phyloP scores from a whole-genome alignment of 805 yeast genomes.

The Wickerhamomyces canadensis region DNA sequence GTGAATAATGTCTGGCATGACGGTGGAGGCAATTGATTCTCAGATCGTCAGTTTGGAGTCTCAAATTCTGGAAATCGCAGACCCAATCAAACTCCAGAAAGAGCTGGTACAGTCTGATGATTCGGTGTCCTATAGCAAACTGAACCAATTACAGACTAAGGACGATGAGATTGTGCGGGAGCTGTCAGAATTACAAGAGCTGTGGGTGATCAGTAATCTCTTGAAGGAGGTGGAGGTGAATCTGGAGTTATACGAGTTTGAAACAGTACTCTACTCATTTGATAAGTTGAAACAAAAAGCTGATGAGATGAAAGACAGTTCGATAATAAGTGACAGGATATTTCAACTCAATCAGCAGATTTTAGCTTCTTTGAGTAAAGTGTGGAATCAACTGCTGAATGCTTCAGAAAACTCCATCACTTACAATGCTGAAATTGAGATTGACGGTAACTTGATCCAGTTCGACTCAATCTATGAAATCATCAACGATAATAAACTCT shows the following conservation, averaged over 20 bases:
- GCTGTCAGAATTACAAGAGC: slow-evolving; percentile 15
- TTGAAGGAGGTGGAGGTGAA: slow-evolving; percentile 21
- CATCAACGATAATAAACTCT: slow-evolving; percentile 5
- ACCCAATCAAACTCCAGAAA: slow-evolving; percentile 4
- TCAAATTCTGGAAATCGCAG: slow-evolving; percentile 3
- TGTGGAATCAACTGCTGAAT: slow-evolving; percentile 14
- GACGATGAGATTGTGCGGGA: slow-evolving; percentile 15
- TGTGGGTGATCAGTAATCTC: slow-evolving; percentile 20
- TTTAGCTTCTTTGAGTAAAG: background rate
- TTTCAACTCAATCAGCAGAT: background rate
- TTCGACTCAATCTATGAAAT: slow-evolving; percentile 12
- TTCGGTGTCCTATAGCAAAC: slow-evolving; percentile 7
- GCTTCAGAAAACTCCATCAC: slow-evolving; percentile 4
- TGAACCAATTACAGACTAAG: slow-evolving; percentile 15
- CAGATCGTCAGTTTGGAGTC: background rate
- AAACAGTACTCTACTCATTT: slow-evolving; percentile 17
- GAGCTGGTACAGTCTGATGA: slow-evolving; percentile 7
- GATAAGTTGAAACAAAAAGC: slow-evolving; percentile 14
- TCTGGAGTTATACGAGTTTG: slow-evolving; percentile 20
- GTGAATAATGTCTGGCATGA: background rate
- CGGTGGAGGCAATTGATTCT: background rate
- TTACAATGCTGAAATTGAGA: slow-evolving; percentile 14
- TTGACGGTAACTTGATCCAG: slow-evolving; percentile 12
- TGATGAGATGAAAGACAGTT: slow-evolving; percentile 1
- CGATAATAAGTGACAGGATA: background rate